These are phyloP conservation scores for Coemansia sp. DNA, from an alignment of 192 early-diverging fungal species.

Conservation along the genomic window DNA sequence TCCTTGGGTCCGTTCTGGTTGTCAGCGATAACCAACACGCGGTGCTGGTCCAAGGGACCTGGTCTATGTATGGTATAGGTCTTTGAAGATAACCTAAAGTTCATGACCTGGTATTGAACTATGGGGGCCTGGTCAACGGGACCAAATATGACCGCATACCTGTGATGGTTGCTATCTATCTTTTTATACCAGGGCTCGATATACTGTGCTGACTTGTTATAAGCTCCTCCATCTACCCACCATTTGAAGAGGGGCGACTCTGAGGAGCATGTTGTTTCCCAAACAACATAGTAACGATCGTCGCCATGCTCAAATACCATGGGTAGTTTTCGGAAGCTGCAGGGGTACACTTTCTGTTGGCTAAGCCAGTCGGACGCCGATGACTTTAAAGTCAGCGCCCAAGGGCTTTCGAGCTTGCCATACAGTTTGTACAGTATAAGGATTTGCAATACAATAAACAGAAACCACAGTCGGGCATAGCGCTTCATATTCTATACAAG, in stretches of 20 bases:
- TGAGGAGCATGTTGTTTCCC: constrained; percentile 44
- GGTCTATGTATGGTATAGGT: constrained; percentile 26
- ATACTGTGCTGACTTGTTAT: constrained; percentile 3
- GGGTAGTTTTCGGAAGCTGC: constrained; percentile 36
- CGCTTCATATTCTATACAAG: constrained; percentile 17
- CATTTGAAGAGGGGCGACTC: constrained; percentile 31
- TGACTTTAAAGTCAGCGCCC: constrained; percentile 17
- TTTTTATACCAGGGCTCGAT: constrained; percentile 28
- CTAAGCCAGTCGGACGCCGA: constrained; percentile 23
- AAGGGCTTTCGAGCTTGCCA: constrained; percentile 7
- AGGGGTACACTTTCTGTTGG: constrained; percentile 24
- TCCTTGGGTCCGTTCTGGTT: constrained; percentile 40
- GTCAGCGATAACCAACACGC: constrained; percentile 42
- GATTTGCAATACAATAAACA: constrained; percentile 15
- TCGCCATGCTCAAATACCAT: constrained; percentile 46
- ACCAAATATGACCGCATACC: constrained; percentile 39
- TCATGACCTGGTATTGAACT: constrained; percentile 29
- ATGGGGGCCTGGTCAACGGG: constrained; percentile 19
- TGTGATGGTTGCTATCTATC: constrained; percentile 35
- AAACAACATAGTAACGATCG: constrained; percentile 44
- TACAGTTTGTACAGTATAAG: constrained; percentile 16
- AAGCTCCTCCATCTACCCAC: constrained; percentile 20
- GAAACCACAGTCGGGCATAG: constrained; percentile 29
- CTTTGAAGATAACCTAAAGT: constrained; percentile 19
- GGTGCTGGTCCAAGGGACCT: not conserved